These are phyloP conservation scores for Fusarium ramigenum DNA, from an alignment of 2,329 filamentous ascomycete genomes.

Conservation along the genomic window DNA sequence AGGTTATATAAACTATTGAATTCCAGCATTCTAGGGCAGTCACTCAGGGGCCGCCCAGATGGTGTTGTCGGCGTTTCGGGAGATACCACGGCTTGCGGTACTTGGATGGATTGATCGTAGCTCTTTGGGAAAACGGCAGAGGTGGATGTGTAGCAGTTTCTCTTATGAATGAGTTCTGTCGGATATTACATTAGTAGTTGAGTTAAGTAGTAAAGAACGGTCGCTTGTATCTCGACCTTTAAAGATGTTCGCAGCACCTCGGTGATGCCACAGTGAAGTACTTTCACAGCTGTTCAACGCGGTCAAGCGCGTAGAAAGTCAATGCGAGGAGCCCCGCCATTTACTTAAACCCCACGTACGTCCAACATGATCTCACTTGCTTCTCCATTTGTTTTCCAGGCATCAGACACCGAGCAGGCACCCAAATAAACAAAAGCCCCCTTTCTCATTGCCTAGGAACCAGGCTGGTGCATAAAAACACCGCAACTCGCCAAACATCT, in stretches of 20 bases:
- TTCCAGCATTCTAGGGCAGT: conserved; percentile 47
- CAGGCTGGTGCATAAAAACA: not conserved
- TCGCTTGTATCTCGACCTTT: not conserved
- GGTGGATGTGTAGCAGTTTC: conserved; percentile 18
- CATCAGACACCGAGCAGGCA: conserved; percentile 37
- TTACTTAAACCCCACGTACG: conserved; percentile 37
- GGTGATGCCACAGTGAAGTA: not conserved
- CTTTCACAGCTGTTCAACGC: not conserved
- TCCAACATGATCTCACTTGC: conserved; percentile 44
- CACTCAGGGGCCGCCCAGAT: conserved; percentile 43
- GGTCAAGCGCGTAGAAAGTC: conserved; percentile 8
- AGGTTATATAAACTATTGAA: conserved; percentile 49
- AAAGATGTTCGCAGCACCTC: not conserved
- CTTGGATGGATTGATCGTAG: conserved; percentile 32
- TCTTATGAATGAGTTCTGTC: conserved; percentile 29
- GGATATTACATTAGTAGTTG: conserved; percentile 17
- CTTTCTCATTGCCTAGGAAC: not conserved
- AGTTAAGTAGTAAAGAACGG: conserved; percentile 17
- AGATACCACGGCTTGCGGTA: conserved; percentile 51
- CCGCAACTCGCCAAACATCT: not conserved
- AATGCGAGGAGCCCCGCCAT: conserved; percentile 38
- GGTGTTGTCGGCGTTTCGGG: conserved; percentile 52
- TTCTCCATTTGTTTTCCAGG: conserved; percentile 19
- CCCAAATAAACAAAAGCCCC: conserved; percentile 2
- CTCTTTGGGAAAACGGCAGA: conserved; percentile 40